Evolutionary conservation across 306 rosid species (phyloP).

Genomic region (Hippophae gyantsensis): DNA sequence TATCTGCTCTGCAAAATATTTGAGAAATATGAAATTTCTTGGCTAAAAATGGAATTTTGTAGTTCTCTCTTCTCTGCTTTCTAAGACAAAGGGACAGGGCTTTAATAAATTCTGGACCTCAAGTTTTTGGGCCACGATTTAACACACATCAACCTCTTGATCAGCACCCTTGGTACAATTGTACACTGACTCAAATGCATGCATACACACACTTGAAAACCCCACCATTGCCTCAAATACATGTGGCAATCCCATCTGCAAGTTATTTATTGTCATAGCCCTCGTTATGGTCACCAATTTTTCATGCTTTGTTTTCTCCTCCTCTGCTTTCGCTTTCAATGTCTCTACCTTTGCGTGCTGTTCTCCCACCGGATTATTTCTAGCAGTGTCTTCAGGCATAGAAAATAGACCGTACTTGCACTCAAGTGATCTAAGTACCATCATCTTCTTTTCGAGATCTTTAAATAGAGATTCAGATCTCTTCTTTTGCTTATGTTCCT

Average conservation of each 20-base stretch:
- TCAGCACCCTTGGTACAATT: conserved; percentile 56
- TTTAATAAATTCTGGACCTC: no score
- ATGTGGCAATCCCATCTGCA: conserved; percentile 94
- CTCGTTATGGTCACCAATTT: conserved; percentile 64
- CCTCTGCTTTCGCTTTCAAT: conserved; percentile 62
- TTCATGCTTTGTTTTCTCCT: conserved; percentile 74
- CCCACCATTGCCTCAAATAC: conserved; percentile 92
- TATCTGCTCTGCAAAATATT: no score
- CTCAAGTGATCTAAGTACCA: conserved; percentile 63
- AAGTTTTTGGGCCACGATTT: no score
- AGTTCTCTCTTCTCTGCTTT: no score
- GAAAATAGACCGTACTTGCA: conserved; percentile 62
- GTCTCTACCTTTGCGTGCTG: conserved; percentile 64
- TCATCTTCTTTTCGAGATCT: conserved; percentile 74
- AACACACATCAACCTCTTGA: conserved; percentile 40
- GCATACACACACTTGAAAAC: conserved; percentile 84
- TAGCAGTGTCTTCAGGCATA: conserved; percentile 26
- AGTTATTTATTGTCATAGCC: conserved; percentile 79
- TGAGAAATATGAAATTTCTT: no score
- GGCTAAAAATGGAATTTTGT: no score
- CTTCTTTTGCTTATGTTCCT: conserved; percentile 71
- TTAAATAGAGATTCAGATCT: conserved; percentile 57
- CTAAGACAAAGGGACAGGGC: no score
- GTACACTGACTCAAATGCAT: conserved; percentile 67
- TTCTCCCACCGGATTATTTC: conserved; percentile 48